phyloP scores from a whole-genome alignment of 2,329 filamentous ascomycete species.

The Lasiodiplodia hormozganensis region DNA sequence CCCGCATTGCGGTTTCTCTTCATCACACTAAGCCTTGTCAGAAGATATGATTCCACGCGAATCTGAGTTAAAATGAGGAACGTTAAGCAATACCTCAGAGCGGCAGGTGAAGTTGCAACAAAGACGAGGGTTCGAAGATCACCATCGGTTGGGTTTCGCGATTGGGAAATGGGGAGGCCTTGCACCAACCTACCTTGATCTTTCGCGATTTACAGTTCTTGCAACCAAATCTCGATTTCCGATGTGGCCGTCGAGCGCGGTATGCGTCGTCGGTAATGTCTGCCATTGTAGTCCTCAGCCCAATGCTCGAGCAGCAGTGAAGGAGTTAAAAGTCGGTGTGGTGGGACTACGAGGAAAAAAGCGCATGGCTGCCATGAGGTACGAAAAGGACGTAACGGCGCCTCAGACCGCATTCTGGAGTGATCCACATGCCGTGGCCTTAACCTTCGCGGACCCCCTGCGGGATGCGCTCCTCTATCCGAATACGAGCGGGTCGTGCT shows the following conservation, averaged over 20 bases:
- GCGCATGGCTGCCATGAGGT: neutral
- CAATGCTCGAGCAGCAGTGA: too few relatives aligned
- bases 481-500: conserved; percentile 1
- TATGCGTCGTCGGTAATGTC: neutral
- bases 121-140: neutral
- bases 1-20: conserved; percentile 39
- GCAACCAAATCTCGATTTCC: conserved; percentile 22
- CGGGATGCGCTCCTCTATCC: neutral
- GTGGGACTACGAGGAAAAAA: neutral
- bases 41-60: neutral
- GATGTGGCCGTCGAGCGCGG: neutral
- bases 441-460: neutral
- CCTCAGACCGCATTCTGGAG: neutral
- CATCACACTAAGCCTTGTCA: conserved; percentile 38
- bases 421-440: neutral
- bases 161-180: neutral
- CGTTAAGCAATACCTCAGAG: too few relatives aligned
- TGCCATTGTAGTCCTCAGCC: neutral
- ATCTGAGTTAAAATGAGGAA: too few relatives aligned
- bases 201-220: conserved; percentile 12
- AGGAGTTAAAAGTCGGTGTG: neutral
- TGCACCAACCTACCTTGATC: conserved; percentile 11
- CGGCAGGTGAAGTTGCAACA: neutral
- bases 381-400: neutral
- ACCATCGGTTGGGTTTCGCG: neutral